Conservation (phyloP, 2,329 filamentous ascomycete species). For the Hypoxylon sp. region DNA sequence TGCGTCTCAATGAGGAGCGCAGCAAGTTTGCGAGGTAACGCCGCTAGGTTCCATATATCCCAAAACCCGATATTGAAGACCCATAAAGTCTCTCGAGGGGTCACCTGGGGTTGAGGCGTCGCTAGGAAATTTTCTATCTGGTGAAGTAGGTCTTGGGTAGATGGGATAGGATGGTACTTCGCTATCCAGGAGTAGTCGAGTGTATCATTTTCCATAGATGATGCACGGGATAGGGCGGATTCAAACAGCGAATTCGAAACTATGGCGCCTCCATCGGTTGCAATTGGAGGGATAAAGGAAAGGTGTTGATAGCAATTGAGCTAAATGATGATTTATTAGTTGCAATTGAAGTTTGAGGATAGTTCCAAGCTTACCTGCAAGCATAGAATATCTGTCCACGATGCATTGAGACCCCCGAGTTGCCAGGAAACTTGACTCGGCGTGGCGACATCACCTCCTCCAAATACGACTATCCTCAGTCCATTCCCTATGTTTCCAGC, state of each 20-base stretch:
- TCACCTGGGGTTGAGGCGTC: conserved; percentile 44
- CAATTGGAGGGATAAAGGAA: conserved; percentile 54
- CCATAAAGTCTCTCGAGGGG: conserved; percentile 60
- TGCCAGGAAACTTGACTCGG: conserved; percentile 41
- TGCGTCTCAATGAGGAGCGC: conserved; percentile 50
- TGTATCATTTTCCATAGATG: conserved; percentile 45
- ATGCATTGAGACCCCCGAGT: conserved; percentile 25
- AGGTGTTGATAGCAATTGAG: conserved; percentile 56
- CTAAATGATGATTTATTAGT: conserved; percentile 46
- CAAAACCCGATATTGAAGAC: conserved; percentile 63
- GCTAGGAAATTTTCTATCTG: conserved; percentile 59
- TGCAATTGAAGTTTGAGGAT: no score
- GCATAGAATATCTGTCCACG: conserved; percentile 61
- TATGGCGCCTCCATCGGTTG: conserved; percentile 62
- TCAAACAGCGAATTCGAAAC: conserved; percentile 66
- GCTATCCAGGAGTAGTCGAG: conserved; percentile 55
- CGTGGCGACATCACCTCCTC: conserved; percentile 58
- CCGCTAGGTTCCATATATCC: conserved; percentile 62
- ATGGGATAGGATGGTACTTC: conserved; percentile 54
- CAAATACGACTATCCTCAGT: conserved; percentile 62
- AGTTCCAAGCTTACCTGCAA: conserved; percentile 51
- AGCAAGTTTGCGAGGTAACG: conserved; percentile 53
- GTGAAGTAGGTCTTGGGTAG: conserved; percentile 52
- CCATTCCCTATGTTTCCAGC: conserved; percentile 40
- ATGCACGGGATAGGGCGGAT: conserved; percentile 50